phyloP scores from a whole-genome alignment of 768 basidiomycete genomes.

The Termitomyces eurrhizus region DNA sequence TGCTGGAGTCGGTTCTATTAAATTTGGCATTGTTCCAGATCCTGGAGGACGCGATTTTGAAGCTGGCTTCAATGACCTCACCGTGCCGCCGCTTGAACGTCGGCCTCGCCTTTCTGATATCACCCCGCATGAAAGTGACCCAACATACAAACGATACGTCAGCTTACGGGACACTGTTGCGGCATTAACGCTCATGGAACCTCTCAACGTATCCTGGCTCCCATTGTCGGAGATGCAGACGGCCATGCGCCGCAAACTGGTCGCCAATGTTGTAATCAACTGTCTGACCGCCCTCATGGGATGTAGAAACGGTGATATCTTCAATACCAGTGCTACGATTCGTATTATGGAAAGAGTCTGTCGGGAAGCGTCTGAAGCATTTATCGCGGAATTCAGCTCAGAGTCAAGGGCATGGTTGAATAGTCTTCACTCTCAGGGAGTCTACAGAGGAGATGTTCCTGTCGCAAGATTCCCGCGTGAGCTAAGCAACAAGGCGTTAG shows the following conservation, averaged over 20 bases:
- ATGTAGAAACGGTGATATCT: constrained; percentile 76
- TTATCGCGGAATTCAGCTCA: constrained; percentile 44
- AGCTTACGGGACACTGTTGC: constrained; percentile 68
- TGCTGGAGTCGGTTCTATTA: constrained; percentile 62
- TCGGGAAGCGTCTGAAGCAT: constrained; percentile 64
- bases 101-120: constrained; percentile 53
- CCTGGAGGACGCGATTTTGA: constrained; percentile 60
- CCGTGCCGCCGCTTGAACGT: constrained; percentile 31
- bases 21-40: constrained; percentile 81
- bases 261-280: constrained; percentile 79
- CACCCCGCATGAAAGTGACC: constrained; percentile 31
- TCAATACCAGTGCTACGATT: constrained; percentile 38
- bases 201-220: constrained; percentile 59
- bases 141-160: constrained; percentile 41
- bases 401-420: constrained; percentile 34
- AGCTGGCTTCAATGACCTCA: constrained; percentile 36
- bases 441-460: constrained; percentile 22
- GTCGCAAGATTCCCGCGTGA: constrained; percentile 40
- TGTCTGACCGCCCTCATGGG: constrained; percentile 80
- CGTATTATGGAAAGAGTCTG: constrained; percentile 54
- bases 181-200: constrained; percentile 50
- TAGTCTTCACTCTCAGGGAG: constrained; percentile 24
- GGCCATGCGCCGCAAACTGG: constrained; percentile 74
- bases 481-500: constrained; percentile 42
- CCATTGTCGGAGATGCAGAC: constrained; percentile 65